Percentiles rank a stretch among this genome's conserved stretches.
Conservation (phyloP, 805 yeast genomes). For the Candida quercuum region DNA sequence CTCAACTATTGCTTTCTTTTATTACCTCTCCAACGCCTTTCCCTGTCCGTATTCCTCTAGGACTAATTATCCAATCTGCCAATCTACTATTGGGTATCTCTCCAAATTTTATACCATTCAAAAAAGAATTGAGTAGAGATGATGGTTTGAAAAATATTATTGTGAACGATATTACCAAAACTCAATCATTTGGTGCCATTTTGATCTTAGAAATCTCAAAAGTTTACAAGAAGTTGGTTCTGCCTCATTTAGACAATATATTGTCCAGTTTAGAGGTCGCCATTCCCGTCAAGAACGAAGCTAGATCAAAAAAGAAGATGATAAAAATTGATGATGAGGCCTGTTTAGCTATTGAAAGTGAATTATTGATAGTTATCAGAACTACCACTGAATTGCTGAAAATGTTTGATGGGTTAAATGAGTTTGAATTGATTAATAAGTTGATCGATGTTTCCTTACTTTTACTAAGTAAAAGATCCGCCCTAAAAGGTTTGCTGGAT, state of each 20-base stretch:
- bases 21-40: conserved; percentile 48
- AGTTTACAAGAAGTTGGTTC: conserved; percentile 27
- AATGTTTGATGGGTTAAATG: conserved; percentile 37
- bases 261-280: conserved; percentile 51
- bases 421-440: conserved; percentile 47
- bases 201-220: conserved; percentile 29
- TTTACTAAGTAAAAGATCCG: conserved; percentile 29
- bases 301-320: conserved; percentile 30
- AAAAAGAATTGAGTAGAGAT: conserved; percentile 53
- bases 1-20: conserved; percentile 39
- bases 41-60: conserved; percentile 59
- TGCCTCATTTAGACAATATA: conserved; percentile 47
- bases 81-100: conserved; percentile 55
- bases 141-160: conserved; percentile 40
- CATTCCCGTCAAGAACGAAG: conserved; percentile 45
- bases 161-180: conserved; percentile 34
- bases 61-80: conserved; percentile 42
- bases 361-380: conserved; percentile 27
- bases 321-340: conserved; percentile 34
- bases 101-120: conserved; percentile 47
- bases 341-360: conserved; percentile 27
- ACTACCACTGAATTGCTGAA: conserved; percentile 23
- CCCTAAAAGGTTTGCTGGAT: conserved; percentile 24
- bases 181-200: conserved; percentile 40
- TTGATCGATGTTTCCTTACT: conserved; percentile 52